Evolutionary conservation across 768 basidiomycete genomes (phyloP).

Genomic region (Tulasnella sp.): DNA sequence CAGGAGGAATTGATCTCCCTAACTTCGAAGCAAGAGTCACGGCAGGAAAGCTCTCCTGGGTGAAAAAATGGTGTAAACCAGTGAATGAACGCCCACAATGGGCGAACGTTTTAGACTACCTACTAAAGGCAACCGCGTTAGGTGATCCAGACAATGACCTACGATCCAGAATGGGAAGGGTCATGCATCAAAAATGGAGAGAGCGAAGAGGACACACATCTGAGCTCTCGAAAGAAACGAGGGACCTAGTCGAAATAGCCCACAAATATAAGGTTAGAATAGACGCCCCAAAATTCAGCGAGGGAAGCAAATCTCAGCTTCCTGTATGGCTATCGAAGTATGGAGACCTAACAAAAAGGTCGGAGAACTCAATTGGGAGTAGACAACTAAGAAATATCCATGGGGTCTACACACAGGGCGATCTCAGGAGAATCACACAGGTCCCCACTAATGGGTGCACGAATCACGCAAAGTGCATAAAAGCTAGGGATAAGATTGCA

Average conservation of each 20-base stretch:
- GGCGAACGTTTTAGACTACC: neutral
- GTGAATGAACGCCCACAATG: neutral
- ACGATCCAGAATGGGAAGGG: neutral
- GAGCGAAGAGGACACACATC: neutral
- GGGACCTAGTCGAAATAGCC: neutral
- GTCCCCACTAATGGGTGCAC: neutral
- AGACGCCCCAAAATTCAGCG: neutral
- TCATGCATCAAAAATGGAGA: slow-evolving; percentile 10
- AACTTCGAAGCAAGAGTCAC: neutral
- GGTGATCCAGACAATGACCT: neutral
- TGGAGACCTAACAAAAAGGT: neutral
- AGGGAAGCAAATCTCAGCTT: neutral
- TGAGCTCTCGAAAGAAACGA: neutral
- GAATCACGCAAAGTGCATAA: neutral
- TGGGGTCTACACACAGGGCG: neutral
- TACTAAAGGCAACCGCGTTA: neutral
- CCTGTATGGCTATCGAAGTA: neutral
- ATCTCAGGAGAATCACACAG: neutral
- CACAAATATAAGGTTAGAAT: neutral
- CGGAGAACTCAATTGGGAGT: neutral
- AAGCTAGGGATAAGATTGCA: neutral
- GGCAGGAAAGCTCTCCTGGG: neutral
- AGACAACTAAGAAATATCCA: neutral
- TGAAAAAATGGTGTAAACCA: slow-evolving; percentile 13
- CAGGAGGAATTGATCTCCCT: neutral